Conservation (phyloP, 2,329 filamentous ascomycete genomes). For the Claviceps citrina region DNA sequence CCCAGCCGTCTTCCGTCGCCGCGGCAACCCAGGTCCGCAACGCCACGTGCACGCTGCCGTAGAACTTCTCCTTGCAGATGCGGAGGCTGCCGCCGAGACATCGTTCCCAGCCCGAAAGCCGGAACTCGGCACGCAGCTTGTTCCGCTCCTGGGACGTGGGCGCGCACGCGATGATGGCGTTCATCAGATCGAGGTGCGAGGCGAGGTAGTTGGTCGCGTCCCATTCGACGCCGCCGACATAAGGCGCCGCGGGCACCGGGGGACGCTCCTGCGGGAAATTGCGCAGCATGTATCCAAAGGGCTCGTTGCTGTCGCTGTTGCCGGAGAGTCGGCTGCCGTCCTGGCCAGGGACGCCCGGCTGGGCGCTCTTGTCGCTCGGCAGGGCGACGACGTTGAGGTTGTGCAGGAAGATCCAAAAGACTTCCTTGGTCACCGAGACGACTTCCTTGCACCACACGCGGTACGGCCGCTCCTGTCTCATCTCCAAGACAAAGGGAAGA, state of each 20-base stretch:
- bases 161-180: conserved; percentile 73
- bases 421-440: conserved; percentile 85
- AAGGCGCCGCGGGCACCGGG: conserved; percentile 84
- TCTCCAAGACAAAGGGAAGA: conserved; percentile 74
- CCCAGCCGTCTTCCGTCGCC: conserved; percentile 76
- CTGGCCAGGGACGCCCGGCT: conserved; percentile 8
- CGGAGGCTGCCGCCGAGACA: conserved; percentile 71
- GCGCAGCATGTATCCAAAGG: conserved; percentile 46
- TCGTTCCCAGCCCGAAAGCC: conserved; percentile 79
- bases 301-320: conserved; percentile 17
- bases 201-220: conserved; percentile 95
- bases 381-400: conserved; percentile 75
- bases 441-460: conserved; percentile 90
- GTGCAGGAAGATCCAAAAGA: conserved; percentile 98
- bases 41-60: conserved; percentile 77
- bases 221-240: conserved; percentile 96
- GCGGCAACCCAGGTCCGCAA: conserved; percentile 83
- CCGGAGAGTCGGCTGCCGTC: neutral
- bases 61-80: conserved; percentile 96
- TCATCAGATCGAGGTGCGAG: conserved; percentile 81
- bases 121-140: conserved; percentile 57
- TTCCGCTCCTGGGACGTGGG: conserved; percentile 59
- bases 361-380: conserved; percentile 26
- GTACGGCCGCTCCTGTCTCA: conserved; percentile 76
- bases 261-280: conserved; percentile 77